Percentiles rank a stretch among this genome's conserved stretches.
These are phyloP conservation scores for Penicillium macrosclerotiorum DNA, from an alignment of 495 filamentous ascomycete species.

Conservation along the genomic window DNA sequence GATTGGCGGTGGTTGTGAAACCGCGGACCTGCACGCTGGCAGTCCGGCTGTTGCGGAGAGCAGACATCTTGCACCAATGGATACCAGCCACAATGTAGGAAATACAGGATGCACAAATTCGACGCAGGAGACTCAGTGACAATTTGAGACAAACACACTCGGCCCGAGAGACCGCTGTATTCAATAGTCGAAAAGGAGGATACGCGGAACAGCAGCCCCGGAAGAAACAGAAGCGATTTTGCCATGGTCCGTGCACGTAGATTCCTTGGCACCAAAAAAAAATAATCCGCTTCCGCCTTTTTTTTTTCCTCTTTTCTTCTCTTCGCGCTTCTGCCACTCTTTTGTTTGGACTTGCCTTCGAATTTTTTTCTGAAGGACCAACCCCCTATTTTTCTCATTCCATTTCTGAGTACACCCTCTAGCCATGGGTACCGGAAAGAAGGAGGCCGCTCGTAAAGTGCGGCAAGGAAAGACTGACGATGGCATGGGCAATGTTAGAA, in stretches of 20 bases:
- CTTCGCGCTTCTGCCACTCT: constrained; percentile 38
- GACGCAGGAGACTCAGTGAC: background rate
- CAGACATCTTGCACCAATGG: constrained; percentile 33
- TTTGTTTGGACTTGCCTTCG: constrained; percentile 30
- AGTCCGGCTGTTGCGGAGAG: constrained; percentile 40
- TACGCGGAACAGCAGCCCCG: constrained; percentile 16
- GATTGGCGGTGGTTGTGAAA: constrained; percentile 38
- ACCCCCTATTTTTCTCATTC: constrained; percentile 15
- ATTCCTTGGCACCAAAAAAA: constrained; percentile 42
- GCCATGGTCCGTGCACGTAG: constrained; percentile 39
- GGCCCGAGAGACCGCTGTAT: background rate
- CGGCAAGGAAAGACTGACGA: constrained; percentile 77
- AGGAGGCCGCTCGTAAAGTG: constrained; percentile 77
- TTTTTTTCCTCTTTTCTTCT: constrained; percentile 31
- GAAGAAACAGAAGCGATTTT: constrained; percentile 48
- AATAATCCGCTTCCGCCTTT: constrained; percentile 28
- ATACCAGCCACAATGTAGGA: background rate
- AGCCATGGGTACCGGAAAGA: constrained; percentile 93
- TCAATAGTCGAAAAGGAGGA: constrained; percentile 9
- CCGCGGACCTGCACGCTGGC: constrained; percentile 46
- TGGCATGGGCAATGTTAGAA: constrained; percentile 86
- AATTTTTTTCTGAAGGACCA: constrained; percentile 24
- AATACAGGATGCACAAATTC: background rate
- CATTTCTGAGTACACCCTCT: constrained; percentile 17
- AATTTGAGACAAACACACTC: background rate